Conservation (phyloP, 2,329 filamentous ascomycete species). For the Coniochaeta hoffmannii region DNA sequence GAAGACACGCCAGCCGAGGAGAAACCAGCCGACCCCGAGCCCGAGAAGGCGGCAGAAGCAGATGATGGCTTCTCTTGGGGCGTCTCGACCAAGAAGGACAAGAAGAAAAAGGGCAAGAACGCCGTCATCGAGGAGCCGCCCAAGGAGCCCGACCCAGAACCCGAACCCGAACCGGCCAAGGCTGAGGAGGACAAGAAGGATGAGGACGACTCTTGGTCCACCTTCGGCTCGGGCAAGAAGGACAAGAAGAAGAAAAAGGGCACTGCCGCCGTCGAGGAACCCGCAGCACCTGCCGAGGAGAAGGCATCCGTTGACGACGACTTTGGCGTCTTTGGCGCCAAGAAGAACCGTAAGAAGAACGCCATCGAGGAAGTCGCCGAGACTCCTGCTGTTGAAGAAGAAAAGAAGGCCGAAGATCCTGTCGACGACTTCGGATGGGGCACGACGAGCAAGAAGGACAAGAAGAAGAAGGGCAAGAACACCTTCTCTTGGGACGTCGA, state of each 20-base stretch:
- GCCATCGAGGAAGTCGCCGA: background rate
- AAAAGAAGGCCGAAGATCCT: constrained; percentile 23
- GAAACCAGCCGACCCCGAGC: constrained; percentile 18
- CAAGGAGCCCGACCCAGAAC: constrained; percentile 26
- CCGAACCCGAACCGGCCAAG: constrained; percentile 29
- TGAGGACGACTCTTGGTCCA: constrained; percentile 22
- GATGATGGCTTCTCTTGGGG: constrained; percentile 20
- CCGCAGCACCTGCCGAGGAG: constrained; percentile 8
- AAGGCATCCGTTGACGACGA: constrained; percentile 13
- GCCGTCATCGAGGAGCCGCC: constrained; percentile 2
- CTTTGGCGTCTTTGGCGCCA: constrained; percentile 17
- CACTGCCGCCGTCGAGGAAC: constrained; percentile 6
- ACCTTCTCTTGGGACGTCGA: constrained; percentile 8
- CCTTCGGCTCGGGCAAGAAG: constrained; percentile 19
- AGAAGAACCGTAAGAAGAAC: constrained; percentile 36
- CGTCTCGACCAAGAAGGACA: constrained; percentile 18
- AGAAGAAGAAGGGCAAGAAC: constrained; percentile 35
- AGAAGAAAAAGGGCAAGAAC: constrained; percentile 19
- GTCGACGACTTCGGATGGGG: constrained; percentile 28
- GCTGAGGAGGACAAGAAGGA: constrained; percentile 13
- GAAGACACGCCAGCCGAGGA: constrained; percentile 3
- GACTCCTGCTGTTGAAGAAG: constrained; percentile 12
- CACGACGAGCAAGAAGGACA: constrained; percentile 36
- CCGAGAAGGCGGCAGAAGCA: constrained; percentile 19
- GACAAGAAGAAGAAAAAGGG: constrained; percentile 32